phyloP scores from a whole-genome alignment of 169 alveolate genomes.

The Plasmodium billcollinsi region DNA sequence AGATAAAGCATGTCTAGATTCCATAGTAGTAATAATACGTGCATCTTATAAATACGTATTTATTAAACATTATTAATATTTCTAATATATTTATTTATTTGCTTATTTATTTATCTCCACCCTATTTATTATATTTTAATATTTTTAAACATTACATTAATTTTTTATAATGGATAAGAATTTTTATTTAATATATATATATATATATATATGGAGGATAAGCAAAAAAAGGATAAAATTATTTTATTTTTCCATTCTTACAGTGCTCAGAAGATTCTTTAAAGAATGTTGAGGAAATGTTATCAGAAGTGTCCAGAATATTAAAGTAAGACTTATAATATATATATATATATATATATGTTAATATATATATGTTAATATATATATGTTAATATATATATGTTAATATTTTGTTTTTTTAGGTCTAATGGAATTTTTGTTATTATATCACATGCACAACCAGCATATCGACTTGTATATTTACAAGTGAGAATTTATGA shows the following conservation, averaged over 20 bases:
- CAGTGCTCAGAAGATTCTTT: slow-evolving; percentile 73
- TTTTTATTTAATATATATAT: no score
- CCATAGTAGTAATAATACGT: slow-evolving; percentile 73
- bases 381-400: neutral
- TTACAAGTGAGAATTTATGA: slow-evolving; percentile 21
- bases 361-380: neutral
- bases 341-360: slow-evolving; percentile 29
- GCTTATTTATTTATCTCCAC: no score
- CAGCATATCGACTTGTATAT: slow-evolving; percentile 71
- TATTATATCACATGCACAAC: slow-evolving; percentile 77
- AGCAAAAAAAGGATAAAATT: neutral
- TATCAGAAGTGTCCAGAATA: slow-evolving; percentile 63
- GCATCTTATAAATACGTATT: neutral
- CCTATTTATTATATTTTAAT: no score
- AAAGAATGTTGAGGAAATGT: slow-evolving; percentile 58
- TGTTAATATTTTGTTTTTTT: neutral
- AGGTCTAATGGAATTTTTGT: slow-evolving; percentile 65
- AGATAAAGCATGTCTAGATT: slow-evolving; percentile 87
- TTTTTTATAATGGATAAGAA: no score
- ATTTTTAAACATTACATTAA: no score
- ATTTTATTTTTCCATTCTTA: neutral
- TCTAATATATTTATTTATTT: no score
- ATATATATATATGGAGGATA: neutral
- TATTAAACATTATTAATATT: no score
- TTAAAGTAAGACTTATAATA: slow-evolving; percentile 41